Base-by-base conservation (phyloP, 2,329 filamentous ascomycete genomes). In the Cladosporium cucumerinum region DNA sequence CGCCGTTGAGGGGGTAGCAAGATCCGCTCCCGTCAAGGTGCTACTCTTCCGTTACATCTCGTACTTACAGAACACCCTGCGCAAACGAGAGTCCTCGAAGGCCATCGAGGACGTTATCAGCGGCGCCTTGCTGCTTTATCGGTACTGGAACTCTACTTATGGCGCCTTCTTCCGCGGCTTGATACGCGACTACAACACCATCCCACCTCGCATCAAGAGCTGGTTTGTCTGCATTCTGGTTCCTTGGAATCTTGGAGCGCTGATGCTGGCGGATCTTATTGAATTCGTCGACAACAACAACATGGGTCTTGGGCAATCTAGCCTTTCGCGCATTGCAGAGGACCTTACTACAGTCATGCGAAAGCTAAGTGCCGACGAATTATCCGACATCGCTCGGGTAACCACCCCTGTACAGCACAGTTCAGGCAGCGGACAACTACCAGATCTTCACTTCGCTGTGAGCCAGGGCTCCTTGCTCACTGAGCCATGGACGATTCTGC, bases 171-270 rank as follows among this genome's bases (percentile, higher is more conserved):
- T 60, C 39, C 25, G 39, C 18, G 39, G 39, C 39, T 34, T 60
- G 26, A 60, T 60, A n/a, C 39, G 57, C 18, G 57, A 60, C 11
- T 60, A 60, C 39, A 48, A 49, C 8, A 48, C 25, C 25, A 39
- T 60, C 5, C 57, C 57, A 14, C 36, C 57, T n/a, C 36, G 57
- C 5, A 60, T 60, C 39, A 60, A 60, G 57, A 49, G 25, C 26
- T 60, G 57, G 57, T 60, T 60, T 12, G 57, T 60, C 11, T 60
- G 57, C 43, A 60, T 60, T 26, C 16, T 60, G 23, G 57, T 60
- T 18, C 57, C 57, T 18, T 60, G 57, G 57, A 39, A 60, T 18
- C 39, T 60, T 2, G 57, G 57, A 10, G 23, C 57, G 4, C 57
- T 60, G 18, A 60, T 60, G 57, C 26, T 60, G 18, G 57, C 57